Base-by-base conservation (phyloP, 1,284 basidiomycete genomes). In the Pseudomicrostroma phylloplanum region DNA sequence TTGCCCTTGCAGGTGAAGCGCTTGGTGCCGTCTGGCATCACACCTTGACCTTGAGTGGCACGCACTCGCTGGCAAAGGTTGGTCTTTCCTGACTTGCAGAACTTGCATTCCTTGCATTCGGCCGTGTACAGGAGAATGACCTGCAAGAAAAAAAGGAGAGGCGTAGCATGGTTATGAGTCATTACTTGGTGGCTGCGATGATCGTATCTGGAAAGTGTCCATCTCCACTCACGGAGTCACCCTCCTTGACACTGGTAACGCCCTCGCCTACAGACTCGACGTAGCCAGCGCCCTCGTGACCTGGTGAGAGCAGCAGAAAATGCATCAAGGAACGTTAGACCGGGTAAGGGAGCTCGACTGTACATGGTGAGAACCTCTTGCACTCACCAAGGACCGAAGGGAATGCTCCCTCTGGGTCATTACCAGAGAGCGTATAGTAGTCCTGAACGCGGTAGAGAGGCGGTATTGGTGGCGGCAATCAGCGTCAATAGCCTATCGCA, bases 81-180 rank as follows among this genome's bases (percentile, higher is more conserved):
- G 65, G 94, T 98, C 85, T 97, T 98, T 67, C 94, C 96, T 62
- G 90, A 93, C 83, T 89, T 94, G 86, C 94, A 99, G 84, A 97
- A 97, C 66, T 80, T 80, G 72, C 78, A 79, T 67, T 77, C 51
- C 30, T 74, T 66, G 67, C 74, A 76, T 59, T 76, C 73, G 59
- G 76, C 72, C 4, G 72, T 79, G 74, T 77, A 76, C 51, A 81
- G 78, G 36, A 93, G 91, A 68, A 97, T 87, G 71, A 97, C 93
- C 23, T 64, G 51, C 54, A 2, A n/a, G 19, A 7, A 17, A 2
- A 19, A 8, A 12, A 8, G 55, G 19, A 1, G 6, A 21, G 40
- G 56, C 9, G 25, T 21, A 26, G 3, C 4, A n/a, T 6, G 7
- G 46, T 12, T n/a, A n/a, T n/a, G 46, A n/a, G 46, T 12, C 23